phyloP scores from a whole-genome alignment of 2,329 filamentous ascomycete species.

The Penicillium polonicum region DNA sequence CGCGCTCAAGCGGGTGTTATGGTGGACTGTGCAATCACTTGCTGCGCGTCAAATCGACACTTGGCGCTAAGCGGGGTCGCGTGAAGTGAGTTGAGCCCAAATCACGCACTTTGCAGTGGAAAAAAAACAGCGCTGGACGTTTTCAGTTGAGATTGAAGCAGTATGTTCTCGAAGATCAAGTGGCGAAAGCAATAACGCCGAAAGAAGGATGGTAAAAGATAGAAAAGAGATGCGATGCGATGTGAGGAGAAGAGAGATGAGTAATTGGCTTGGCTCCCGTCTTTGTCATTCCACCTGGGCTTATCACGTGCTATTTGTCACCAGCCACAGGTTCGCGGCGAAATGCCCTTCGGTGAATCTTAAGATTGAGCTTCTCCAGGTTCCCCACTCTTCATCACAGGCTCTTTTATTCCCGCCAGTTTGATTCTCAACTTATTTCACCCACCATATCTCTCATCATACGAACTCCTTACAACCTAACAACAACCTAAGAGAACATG shows the following conservation, averaged over 20 bases:
- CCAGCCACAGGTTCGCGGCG: slow-evolving; percentile 13
- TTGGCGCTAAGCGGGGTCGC: slow-evolving; percentile 33
- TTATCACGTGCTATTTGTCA: slow-evolving; percentile 5
- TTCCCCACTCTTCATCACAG: slow-evolving; percentile 27
- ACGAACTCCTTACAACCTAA: not conserved
- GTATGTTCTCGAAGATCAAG: not conserved
- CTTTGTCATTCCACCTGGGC: slow-evolving; percentile 4
- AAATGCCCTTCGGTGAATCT: slow-evolving; percentile 10
- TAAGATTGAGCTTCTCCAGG: slow-evolving; percentile 24
- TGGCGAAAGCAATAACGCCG: not conserved
- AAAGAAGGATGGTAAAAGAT: not conserved
- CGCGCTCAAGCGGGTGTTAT: slow-evolving; percentile 17
- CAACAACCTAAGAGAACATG: slow-evolving; percentile 50
- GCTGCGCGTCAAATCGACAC: slow-evolving; percentile 29
- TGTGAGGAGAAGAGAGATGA: slow-evolving; percentile 4
- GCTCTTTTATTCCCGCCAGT: slow-evolving; percentile 16
- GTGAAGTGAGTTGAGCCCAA: slow-evolving; percentile 15
- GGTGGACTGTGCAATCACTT: slow-evolving; percentile 23
- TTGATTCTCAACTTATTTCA: slow-evolving; percentile 6
- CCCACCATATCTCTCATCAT: not conserved
- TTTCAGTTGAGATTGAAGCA: not conserved
- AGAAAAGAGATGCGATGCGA: not conserved
- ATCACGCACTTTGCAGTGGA: not conserved
- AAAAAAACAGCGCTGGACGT: not conserved
- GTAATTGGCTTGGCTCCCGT: slow-evolving; percentile 1